A percentile compares a stretch with the other conserved stretches of the same genome.
Conservation (phyloP, 2,329 filamentous ascomycete genomes). For the Exophiala lecanii-corni region DNA sequence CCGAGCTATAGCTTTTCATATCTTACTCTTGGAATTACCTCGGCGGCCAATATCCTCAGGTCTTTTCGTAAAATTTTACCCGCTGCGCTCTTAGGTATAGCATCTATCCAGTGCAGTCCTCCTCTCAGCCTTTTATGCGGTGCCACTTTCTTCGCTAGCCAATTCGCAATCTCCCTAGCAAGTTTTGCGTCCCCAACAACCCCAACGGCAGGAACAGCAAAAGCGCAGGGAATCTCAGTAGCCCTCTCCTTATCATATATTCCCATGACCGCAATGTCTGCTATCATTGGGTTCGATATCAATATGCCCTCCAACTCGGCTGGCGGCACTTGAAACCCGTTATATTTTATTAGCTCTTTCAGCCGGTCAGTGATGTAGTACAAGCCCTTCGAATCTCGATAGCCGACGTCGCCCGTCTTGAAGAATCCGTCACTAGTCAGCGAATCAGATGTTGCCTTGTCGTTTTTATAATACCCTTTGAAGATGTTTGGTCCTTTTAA, state of each 20-base stretch:
- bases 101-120: background rate
- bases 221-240: background rate
- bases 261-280: conserved; percentile 45
- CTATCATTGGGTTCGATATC: conserved; percentile 39
- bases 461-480: conserved; percentile 55
- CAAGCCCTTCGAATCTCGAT: conserved; percentile 27
- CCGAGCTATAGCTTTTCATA: too few species aligned
- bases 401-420: conserved; percentile 56
- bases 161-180: background rate
- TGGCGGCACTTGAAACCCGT: conserved; percentile 43
- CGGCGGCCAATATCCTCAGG: too few species aligned
- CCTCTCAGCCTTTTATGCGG: background rate
- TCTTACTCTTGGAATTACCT: too few species aligned
- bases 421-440: conserved; percentile 52
- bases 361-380: conserved; percentile 66
- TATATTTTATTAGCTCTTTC: conserved; percentile 31
- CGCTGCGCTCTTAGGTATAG: background rate
- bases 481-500: conserved; percentile 53
- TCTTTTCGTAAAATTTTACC: background rate
- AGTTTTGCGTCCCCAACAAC: background rate
- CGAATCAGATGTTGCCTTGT: conserved; percentile 49
- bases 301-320: conserved; percentile 44
- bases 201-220: background rate
- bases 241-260: background rate
- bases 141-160: background rate